Evolutionary conservation across 2,329 filamentous ascomycete species (phyloP), one percentile per base, ranked within the genome.

Genomic region (Chaetoscypha palmicola): DNA sequence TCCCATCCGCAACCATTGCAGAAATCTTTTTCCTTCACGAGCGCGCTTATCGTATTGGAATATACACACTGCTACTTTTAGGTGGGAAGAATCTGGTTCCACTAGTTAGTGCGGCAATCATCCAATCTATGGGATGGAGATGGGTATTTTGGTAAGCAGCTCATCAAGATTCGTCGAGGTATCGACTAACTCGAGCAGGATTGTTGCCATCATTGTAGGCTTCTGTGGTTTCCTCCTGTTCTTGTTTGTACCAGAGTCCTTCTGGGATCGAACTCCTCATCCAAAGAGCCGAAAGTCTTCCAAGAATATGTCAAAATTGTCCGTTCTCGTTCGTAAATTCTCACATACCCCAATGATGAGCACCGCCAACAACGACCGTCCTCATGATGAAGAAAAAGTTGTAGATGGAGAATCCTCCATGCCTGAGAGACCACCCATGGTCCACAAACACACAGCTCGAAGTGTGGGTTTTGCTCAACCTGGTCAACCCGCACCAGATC

Each of bases 11-110:
- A 12, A 95, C 89, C 0, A 91, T 97, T 57, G 89, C 90, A 3
- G 91, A 97, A 64, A 96, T 97, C 48, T 97, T 90, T 69, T 96
- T 95, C 60, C 71, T 97, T 16, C 91, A 97, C 58, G 91, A 97
- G 66, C 76, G 91, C 48, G 91, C 91, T 0, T 97, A 90, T 61
- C 83, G 91, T 3, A 79, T 97, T 34, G 92, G 92, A 8, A 89
- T 97, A 19, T 97, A 97, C 61, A 96, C 90, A 0, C 67, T 97
- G 16, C 70, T 97, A 4, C 72, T 97, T 10, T 74, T 97, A 0
- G 86, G 90, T 11, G 89, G 90, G 38, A 96, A 96, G 71, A 97
- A 96, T 55, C 62, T 97, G 50, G 74, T 95, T 3, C 91, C 91
- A 0, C 68, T 96, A 19, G 81, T 94, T 19, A 94, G 87, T 62